Evolutionary conservation across 106 monocot species (phyloP).

Genomic region (Platanthera zijinensis): DNA sequence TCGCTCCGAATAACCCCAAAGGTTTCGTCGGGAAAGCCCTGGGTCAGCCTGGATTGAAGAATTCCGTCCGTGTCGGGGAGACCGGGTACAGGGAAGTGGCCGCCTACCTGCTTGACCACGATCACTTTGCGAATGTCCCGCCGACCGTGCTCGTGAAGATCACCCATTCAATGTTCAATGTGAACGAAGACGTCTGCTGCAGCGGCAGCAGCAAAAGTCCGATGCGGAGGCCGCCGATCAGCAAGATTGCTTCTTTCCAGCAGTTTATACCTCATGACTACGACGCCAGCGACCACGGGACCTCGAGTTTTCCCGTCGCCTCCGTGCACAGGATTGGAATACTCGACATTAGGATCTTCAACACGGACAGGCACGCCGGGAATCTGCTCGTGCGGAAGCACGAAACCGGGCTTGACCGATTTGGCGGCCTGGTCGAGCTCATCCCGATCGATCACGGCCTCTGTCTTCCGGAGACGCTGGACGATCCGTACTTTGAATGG

Average conservation of each 20-base stretch:
- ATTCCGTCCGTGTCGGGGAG: conserved; percentile 80
- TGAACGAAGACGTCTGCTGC: conserved; percentile 33
- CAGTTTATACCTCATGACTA: conserved; percentile 81
- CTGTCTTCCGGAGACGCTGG: conserved; percentile 79
- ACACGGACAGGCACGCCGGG: conserved; percentile 82
- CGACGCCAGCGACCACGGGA: conserved; percentile 94
- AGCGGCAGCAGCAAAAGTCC: background rate
- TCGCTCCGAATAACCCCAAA: conserved; percentile 63
- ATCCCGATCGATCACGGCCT: conserved; percentile 91
- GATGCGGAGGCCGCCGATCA: conserved; percentile 22
- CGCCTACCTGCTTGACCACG: conserved; percentile 73
- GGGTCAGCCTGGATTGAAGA: conserved; percentile 57
- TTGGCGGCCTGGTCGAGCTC: conserved; percentile 57
- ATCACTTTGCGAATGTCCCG: conserved; percentile 83
- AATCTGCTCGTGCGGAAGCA: conserved; percentile 56
- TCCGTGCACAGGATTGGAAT: conserved; percentile 87
- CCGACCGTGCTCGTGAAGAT: conserved; percentile 80
- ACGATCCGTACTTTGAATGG: conserved; percentile 97
- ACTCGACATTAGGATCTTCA: conserved; percentile 75
- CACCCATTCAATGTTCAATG: conserved; percentile 59
- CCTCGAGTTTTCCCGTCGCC: conserved; percentile 81
- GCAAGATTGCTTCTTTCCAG: conserved; percentile 90
- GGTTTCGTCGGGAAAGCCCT: conserved; percentile 58
- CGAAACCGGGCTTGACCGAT: conserved; percentile 20
- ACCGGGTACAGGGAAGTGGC: conserved; percentile 90